Conservation (phyloP, 2,329 filamentous ascomycete species). For the Microsporum ferrugineum region DNA sequence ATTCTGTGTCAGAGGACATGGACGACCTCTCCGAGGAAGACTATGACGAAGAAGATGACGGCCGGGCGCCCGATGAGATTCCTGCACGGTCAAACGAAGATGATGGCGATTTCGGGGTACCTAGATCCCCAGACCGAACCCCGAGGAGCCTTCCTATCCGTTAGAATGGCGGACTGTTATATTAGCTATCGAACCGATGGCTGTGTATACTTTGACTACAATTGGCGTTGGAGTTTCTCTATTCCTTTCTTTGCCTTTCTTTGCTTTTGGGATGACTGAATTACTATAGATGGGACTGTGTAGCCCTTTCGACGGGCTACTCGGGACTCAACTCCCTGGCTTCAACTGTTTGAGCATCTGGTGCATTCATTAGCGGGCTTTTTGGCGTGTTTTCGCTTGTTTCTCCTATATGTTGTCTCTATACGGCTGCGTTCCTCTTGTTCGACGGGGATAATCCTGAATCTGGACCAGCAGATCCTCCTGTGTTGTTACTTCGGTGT, state of each 20-base stretch:
- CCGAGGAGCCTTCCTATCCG: not conserved
- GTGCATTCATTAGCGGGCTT: conserved; percentile 4
- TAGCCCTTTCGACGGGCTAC: not conserved
- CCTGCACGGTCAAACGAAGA: conserved; percentile 16
- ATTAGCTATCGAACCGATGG: not conserved
- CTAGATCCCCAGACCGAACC: not conserved
- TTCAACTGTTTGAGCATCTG: not conserved
- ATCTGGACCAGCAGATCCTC: not conserved
- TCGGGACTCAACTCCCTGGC: not conserved
- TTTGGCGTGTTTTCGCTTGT: not conserved
- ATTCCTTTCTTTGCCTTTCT: not conserved
- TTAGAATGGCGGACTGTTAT: not conserved
- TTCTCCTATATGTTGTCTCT: not conserved
- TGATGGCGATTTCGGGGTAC: conserved; percentile 16
- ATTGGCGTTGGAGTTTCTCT: not conserved
- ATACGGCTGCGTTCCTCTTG: not conserved
- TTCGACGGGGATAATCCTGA: too few species aligned
- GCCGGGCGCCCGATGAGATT: not conserved
- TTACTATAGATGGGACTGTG: not conserved
- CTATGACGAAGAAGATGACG: conserved; percentile 19
- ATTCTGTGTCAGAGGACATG: conserved; percentile 16
- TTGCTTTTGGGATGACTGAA: not conserved
- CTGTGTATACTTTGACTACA: not conserved
- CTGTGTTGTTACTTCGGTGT: not conserved
- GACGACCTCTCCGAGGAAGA: conserved; percentile 28